Conservation (phyloP, 495 filamentous ascomycete species). For the Aspergillus taichungensis region DNA sequence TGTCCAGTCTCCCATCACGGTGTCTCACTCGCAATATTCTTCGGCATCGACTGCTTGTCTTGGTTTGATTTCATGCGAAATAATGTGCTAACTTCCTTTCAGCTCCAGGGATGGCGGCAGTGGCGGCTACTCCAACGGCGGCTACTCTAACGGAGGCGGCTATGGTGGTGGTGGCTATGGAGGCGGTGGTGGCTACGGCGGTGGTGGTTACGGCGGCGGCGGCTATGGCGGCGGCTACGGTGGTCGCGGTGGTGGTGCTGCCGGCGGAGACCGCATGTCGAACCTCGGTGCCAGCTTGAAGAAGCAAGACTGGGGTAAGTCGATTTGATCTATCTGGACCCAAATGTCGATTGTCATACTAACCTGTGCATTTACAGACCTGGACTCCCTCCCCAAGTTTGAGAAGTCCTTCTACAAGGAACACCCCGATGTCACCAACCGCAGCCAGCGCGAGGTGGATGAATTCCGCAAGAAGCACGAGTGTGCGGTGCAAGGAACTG, state of each 20-base stretch:
- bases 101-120: slow-evolving; percentile 38
- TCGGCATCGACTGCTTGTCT: not conserved
- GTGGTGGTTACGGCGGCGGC: slow-evolving; percentile 41
- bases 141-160: slow-evolving; percentile 36
- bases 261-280: slow-evolving; percentile 85
- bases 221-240: slow-evolving; percentile 33
- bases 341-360: slow-evolving; percentile 10
- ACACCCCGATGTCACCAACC: slow-evolving; percentile 63
- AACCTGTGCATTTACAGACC: slow-evolving; percentile 47
- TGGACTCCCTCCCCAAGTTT: slow-evolving; percentile 79
- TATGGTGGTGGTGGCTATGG: slow-evolving; percentile 25
- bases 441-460: slow-evolving; percentile 70
- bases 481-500: slow-evolving; percentile 66
- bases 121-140: slow-evolving; percentile 45
- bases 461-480: slow-evolving; percentile 74
- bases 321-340: not conserved
- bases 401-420: slow-evolving; percentile 99
- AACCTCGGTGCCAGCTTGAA: slow-evolving; percentile 79
- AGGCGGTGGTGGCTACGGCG: slow-evolving; percentile 51
- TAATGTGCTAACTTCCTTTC: slow-evolving; percentile 9
- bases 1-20: not conserved
- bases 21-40: not conserved
- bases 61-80: not conserved
- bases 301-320: slow-evolving; percentile 79
- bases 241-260: slow-evolving; percentile 44